phyloP scores from a whole-genome alignment of 2,329 filamentous ascomycete genomes.

The Alternaria novae-zelandiae region DNA sequence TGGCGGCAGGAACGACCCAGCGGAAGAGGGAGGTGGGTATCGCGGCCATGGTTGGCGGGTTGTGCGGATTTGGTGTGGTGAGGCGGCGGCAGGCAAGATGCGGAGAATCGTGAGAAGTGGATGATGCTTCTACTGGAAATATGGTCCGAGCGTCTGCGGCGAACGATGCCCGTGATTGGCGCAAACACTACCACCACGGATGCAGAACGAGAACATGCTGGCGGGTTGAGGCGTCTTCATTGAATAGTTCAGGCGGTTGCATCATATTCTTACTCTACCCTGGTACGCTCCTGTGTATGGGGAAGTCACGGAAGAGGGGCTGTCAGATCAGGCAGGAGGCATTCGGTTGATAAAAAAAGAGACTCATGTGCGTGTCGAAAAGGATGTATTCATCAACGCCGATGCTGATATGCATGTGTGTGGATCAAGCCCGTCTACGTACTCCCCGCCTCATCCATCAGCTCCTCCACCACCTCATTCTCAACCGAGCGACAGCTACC shows the following conservation, averaged over 20 bases:
- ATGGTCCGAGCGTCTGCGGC: slow-evolving; percentile 22
- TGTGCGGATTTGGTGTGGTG: slow-evolving; percentile 30
- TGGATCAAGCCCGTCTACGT: neutral
- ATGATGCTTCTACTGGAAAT: slow-evolving; percentile 9
- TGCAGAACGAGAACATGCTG: neutral
- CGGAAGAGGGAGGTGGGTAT: slow-evolving; percentile 45
- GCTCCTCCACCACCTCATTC: neutral
- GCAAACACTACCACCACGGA: neutral
- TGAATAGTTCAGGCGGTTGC: neutral
- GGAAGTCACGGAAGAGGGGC: neutral
- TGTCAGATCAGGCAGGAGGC: neutral
- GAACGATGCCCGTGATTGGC: slow-evolving; percentile 22
- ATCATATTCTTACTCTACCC: fast-evolving
- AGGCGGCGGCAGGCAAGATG: slow-evolving; percentile 15
- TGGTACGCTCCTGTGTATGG: neutral
- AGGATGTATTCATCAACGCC: slow-evolving; percentile 8
- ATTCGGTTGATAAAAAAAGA: neutral
- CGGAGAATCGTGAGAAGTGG: slow-evolving; percentile 20
- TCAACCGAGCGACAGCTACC: neutral
- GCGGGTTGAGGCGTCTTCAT: neutral
- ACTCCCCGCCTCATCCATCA: neutral
- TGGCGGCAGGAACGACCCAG: slow-evolving; percentile 74
- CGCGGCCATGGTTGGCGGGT: slow-evolving; percentile 43
- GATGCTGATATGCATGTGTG: slow-evolving; percentile 1
- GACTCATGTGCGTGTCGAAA: neutral